phyloP scores from a whole-genome alignment of 106 monocot species.

The Chionographis japonica region DNA sequence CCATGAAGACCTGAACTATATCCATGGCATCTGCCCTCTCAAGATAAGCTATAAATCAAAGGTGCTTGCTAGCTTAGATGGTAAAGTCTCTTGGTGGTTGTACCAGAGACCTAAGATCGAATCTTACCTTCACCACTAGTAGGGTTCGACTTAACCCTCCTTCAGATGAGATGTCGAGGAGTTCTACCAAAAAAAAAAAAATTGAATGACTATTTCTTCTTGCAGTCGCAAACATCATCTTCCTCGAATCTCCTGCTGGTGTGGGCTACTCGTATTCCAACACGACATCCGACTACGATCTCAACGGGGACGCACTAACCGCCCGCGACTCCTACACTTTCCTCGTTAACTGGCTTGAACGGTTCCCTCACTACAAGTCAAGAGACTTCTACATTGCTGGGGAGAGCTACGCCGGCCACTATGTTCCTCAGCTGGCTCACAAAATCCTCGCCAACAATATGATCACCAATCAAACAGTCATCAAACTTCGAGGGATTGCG shows the following conservation, averaged over 20 bases:
- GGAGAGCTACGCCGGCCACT: slow-evolving; percentile 27
- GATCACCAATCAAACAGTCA: too few relatives aligned
- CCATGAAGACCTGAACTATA: background rate
- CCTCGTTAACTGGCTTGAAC: slow-evolving; percentile 21
- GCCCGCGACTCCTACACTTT: slow-evolving; percentile 7
- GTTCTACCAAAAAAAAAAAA: background rate
- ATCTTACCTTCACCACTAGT: too few relatives aligned
- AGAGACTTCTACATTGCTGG: slow-evolving; percentile 14
- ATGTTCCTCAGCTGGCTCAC: too few relatives aligned
- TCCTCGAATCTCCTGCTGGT: slow-evolving; percentile 24
- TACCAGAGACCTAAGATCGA: too few relatives aligned
- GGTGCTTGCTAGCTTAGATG: too few relatives aligned
- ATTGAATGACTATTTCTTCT: too few relatives aligned
- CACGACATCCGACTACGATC: slow-evolving; percentile 7
- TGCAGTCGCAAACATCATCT: slow-evolving; percentile 28
- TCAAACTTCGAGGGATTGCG: too few relatives aligned
- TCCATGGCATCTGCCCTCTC: too few relatives aligned
- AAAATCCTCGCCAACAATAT: too few relatives aligned
- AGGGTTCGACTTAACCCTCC: too few relatives aligned
- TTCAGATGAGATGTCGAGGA: background rate
- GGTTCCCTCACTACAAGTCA: slow-evolving; percentile 17
- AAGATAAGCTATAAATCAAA: background rate
- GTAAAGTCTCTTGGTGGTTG: too few relatives aligned
- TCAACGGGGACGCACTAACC: background rate
- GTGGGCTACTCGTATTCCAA: slow-evolving; percentile 30